Evolutionary conservation across 2,329 filamentous ascomycete genomes (phyloP), one percentile per base, ranked within the genome.

Genomic region (Nemania sp.): DNA sequence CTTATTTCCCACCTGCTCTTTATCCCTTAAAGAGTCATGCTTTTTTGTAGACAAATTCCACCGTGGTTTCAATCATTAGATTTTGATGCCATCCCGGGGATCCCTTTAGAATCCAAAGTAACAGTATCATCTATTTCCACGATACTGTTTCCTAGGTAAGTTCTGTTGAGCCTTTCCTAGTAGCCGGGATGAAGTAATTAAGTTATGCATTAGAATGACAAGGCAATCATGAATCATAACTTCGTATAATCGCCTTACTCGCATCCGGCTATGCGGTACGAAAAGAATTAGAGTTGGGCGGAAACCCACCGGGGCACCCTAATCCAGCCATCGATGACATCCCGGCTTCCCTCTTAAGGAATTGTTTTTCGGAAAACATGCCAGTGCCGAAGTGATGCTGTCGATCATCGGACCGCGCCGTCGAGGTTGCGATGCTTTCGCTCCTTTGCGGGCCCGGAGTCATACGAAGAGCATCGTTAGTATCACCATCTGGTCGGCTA

Each of bases 401-500:
- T 18, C 80, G 71, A 60, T 80, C 77, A 58, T 77, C 78, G 5
- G 75, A 70, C 7, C 78, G 77, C 22, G 76, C 70, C 49, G 35
- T 35, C 38, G 79, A 80, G 6, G 78, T 80, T 26, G 75, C 72
- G 70, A 81, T 75, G 67, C 76, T 80, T 59, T 80, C 76, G 70
- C 77, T 80, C 57, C 75, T 77, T 53, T 69, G 77, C 18, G 85
- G 84, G 43, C 81, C 80, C 35, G 79, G 83, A 45, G 81, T 87
- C 83, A 93, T 89, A 77, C 92, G 90, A 73, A 89, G 86, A 71
- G 87, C 87, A 80, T 97, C 92, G 80, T 97, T 92, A 73, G 91
- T 87, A 80, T 98, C 94, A 77, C 93, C 94, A 75, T 96, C 94
- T 75, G 93, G 93, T 80, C 94, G 91, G 82, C 93, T 97, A 77